A percentile compares a stretch with the other conserved stretches of the same genome.
Evolutionary conservation across 805 yeast genomes (phyloP).

Genomic region (Wickerhamiella sorbophila): DNA sequence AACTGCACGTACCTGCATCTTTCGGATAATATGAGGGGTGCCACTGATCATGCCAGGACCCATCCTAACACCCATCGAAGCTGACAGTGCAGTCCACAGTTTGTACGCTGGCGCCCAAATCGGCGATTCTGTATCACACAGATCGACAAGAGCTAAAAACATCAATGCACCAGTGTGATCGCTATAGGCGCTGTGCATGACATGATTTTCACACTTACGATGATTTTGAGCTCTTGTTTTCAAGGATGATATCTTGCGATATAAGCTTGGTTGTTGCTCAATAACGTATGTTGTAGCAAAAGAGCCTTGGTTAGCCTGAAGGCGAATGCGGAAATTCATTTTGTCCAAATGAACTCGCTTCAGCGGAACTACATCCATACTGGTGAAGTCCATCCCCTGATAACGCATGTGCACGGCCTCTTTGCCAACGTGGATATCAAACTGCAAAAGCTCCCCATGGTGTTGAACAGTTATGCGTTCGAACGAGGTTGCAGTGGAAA

Average conservation of each 20-base stretch:
- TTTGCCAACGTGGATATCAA: conserved; percentile 4
- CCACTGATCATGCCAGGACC: not conserved
- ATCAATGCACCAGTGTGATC: not conserved
- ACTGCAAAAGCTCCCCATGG: not conserved
- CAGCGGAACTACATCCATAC: conserved; percentile 1
- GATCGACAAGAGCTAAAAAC: not conserved
- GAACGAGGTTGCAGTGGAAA: not conserved
- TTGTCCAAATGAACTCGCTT: not conserved
- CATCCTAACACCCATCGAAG: not conserved
- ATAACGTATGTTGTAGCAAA: not conserved
- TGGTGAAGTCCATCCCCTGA: not conserved
- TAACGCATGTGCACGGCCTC: conserved; percentile 1
- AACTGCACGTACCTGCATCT: not conserved
- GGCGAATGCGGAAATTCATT: not conserved
- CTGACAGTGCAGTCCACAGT: not conserved
- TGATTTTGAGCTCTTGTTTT: not conserved
- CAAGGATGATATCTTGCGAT: conserved; percentile 1
- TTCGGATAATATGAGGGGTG: not conserved
- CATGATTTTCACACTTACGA: not conserved
- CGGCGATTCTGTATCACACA: not conserved
- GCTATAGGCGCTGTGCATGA: not conserved
- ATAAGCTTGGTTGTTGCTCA: not conserved
- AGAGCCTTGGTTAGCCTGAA: conserved; percentile 1
- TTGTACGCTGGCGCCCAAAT: not conserved
- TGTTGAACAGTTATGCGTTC: not conserved